phyloP scores from a whole-genome alignment of 805 yeast genomes.

The Hanseniaspora guilliermondii region DNA sequence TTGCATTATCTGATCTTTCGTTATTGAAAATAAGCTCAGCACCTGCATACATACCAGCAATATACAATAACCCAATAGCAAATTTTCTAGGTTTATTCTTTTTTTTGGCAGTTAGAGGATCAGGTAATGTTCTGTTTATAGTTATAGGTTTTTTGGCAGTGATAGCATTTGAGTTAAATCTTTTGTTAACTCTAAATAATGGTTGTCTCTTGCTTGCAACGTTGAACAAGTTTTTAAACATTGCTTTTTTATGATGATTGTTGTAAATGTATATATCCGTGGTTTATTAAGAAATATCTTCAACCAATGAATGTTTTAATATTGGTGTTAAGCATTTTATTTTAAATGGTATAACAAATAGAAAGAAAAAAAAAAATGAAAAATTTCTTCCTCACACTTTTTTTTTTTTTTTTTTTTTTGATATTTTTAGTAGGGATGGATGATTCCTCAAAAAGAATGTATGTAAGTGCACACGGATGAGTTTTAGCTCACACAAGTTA shows the following conservation, averaged over 20 bases:
- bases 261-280: too few relatives aligned
- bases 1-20: conserved; percentile 82
- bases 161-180: background rate
- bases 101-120: conserved; percentile 34
- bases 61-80: conserved; percentile 42
- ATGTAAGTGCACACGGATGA: too few relatives aligned
- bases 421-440: too few relatives aligned
- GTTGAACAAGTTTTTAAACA: background rate
- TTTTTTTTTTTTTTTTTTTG: too few relatives aligned
- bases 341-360: too few relatives aligned
- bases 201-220: background rate
- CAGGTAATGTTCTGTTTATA: conserved; percentile 71
- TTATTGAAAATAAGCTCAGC: conserved; percentile 71
- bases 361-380: too few relatives aligned
- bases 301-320: too few relatives aligned
- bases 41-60: conserved; percentile 41
- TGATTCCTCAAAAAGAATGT: too few relatives aligned
- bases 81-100: conserved; percentile 31
- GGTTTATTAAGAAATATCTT: too few relatives aligned
- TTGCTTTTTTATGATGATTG: background rate
- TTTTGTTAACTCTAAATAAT: background rate
- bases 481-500: too few relatives aligned
- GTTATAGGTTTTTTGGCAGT: conserved; percentile 36
- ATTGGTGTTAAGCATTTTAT: too few relatives aligned
- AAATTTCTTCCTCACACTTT: too few relatives aligned